These are phyloP conservation scores for Mortierella polycephala DNA, from an alignment of 371 early-diverging fungal species.

Conservation along the genomic window DNA sequence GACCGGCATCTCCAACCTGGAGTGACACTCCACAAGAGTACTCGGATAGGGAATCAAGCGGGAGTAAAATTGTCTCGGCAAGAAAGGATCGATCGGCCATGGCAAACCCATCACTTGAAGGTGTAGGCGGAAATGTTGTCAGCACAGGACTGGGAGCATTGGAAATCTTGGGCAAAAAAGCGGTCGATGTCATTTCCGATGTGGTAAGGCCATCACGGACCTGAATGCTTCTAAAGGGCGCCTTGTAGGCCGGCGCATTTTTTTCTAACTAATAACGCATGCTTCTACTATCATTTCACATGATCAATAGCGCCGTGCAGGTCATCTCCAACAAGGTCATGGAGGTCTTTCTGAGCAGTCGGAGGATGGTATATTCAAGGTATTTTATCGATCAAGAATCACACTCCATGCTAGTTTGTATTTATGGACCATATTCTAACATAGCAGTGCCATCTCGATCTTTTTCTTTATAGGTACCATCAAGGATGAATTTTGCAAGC, in stretches of 20 bases:
- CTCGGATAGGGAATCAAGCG: background rate
- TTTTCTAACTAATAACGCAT: background rate
- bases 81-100: constrained; percentile 17
- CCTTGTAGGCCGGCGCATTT: too few relatives aligned
- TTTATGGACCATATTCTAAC: too few relatives aligned
- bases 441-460: background rate
- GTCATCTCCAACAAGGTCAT: constrained; percentile 32
- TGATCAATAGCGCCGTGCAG: constrained; percentile 30
- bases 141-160: constrained; percentile 50
- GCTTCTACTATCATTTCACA: background rate
- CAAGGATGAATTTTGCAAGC: constrained; percentile 25
- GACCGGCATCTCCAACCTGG: constrained; percentile 18
- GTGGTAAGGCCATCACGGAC: constrained; percentile 21
- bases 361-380: constrained; percentile 30
- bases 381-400: background rate
- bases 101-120: constrained; percentile 30
- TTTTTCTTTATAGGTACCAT: constrained; percentile 18
- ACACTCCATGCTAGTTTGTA: too few relatives aligned
- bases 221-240: too few relatives aligned
- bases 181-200: constrained; percentile 49
- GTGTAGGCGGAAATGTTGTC: constrained; percentile 45
- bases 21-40: background rate
- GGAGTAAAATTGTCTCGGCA: background rate
- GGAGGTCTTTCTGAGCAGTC: constrained; percentile 6
- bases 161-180: constrained; percentile 46